Percentiles rank a stretch among this genome's conserved stretches.
These are phyloP conservation scores for Groenewaldozyma auringiensis DNA, from an alignment of 1,139 yeast genomes.

Conservation along the genomic window DNA sequence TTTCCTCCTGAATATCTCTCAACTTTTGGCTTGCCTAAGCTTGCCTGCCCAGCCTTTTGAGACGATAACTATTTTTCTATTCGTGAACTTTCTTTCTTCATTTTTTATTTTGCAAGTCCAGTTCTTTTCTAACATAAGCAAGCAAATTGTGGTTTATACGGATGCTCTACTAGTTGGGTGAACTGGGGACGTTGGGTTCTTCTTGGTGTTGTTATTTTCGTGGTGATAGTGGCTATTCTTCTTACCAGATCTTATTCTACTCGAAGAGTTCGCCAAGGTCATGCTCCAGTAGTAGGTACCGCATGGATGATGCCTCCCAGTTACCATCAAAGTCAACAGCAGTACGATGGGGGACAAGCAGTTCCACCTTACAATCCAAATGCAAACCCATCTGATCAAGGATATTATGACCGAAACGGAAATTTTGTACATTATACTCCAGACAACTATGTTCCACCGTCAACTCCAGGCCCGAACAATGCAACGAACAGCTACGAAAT, in stretches of 20 bases:
- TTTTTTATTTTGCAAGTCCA: too few species aligned
- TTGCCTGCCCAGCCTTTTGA: too few species aligned
- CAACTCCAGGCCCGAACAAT: constrained; percentile 11
- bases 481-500: constrained; percentile 14
- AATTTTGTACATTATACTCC: constrained; percentile 35
- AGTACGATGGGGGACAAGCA: constrained; percentile 36
- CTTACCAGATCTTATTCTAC: constrained; percentile 43
- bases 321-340: constrained; percentile 65
- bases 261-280: constrained; percentile 53
- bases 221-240: constrained; percentile 44
- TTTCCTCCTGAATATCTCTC: background rate
- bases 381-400: constrained; percentile 63
- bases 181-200: constrained; percentile 44
- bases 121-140: too few species aligned
- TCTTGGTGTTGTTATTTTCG: constrained; percentile 40
- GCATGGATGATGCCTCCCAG: constrained; percentile 90
- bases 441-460: constrained; percentile 14
- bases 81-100: too few species aligned
- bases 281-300: constrained; percentile 70
- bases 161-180: constrained; percentile 18
- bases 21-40: too few species aligned
- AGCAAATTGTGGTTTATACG: background rate
- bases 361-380: constrained; percentile 35
- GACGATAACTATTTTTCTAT: too few species aligned
- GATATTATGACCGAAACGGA: constrained; percentile 70